Evolutionary conservation across 2,329 filamentous ascomycete species (phyloP).

Genomic region (Davidsoniella neocaledoniae): DNA sequence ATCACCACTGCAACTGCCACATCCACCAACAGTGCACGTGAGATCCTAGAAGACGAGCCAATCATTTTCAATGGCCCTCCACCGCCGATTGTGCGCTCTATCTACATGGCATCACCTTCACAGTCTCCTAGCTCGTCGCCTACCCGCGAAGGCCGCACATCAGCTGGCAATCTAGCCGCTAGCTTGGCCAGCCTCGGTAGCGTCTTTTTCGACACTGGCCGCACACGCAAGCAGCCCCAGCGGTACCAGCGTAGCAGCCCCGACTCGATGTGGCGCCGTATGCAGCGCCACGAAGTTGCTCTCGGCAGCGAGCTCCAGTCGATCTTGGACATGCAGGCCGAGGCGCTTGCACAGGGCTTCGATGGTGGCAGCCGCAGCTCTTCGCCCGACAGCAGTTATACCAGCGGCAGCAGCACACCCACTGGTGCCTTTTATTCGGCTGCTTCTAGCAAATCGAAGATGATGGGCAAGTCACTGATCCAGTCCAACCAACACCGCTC

Average conservation of each 20-base stretch:
- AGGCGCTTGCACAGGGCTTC: slow-evolving; percentile 15
- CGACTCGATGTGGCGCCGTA: slow-evolving; percentile 30
- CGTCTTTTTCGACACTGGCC: slow-evolving; percentile 22
- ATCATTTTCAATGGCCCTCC: slow-evolving; percentile 31
- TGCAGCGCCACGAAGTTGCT: slow-evolving; percentile 29
- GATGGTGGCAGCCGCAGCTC: not conserved
- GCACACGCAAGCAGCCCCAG: slow-evolving; percentile 16
- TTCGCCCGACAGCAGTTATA: slow-evolving; percentile 12
- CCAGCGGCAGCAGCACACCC: slow-evolving; percentile 26
- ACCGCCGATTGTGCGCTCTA: slow-evolving; percentile 31
- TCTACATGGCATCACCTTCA: slow-evolving; percentile 17
- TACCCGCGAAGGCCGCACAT: slow-evolving; percentile 1
- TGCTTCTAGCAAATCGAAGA: slow-evolving; percentile 23
- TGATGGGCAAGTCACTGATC: slow-evolving; percentile 26
- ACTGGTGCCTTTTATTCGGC: slow-evolving; percentile 25
- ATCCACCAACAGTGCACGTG: slow-evolving; percentile 1
- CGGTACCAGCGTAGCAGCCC: slow-evolving; percentile 16
- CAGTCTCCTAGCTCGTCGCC: slow-evolving; percentile 13
- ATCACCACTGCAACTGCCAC: not conserved
- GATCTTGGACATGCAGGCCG: slow-evolving; percentile 32
- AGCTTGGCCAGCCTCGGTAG: slow-evolving; percentile 17
- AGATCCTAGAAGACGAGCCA: slow-evolving; percentile 16
- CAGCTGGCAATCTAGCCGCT: slow-evolving; percentile 8
- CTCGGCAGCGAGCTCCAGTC: slow-evolving; percentile 31
- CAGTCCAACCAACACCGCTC: slow-evolving; percentile 22